A percentile compares a stretch with the other conserved stretches of the same genome.
phyloP scores from a whole-genome alignment of 345 rosid species.

The Pistacia atlantica region DNA sequence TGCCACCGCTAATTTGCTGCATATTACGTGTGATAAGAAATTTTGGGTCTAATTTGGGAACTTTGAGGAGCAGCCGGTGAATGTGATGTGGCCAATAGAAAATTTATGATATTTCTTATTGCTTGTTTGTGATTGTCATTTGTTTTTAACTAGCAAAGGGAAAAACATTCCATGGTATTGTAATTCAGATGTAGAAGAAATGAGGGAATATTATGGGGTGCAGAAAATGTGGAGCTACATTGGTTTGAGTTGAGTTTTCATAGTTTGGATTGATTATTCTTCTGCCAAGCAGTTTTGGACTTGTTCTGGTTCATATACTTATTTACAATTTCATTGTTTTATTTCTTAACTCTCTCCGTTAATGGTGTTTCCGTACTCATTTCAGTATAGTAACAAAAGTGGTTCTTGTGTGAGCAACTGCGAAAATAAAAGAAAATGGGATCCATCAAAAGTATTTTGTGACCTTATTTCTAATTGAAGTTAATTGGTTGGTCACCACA shows the following conservation, averaged over 20 bases:
- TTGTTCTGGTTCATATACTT: not conserved
- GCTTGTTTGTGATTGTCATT: not conserved
- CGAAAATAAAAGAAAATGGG: too few species aligned
- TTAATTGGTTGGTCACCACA: too few species aligned
- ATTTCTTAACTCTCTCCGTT: too few species aligned
- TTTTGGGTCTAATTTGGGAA: not conserved
- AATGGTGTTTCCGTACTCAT: too few species aligned
- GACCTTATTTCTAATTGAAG: too few species aligned
- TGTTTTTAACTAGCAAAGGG: not conserved
- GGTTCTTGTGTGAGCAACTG: too few species aligned
- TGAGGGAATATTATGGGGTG: not conserved
- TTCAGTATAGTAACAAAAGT: too few species aligned
- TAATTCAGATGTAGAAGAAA: not conserved
- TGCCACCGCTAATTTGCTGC: not conserved
- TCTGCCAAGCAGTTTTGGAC: not conserved
- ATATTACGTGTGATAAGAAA: not conserved
- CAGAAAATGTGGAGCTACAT: not conserved
- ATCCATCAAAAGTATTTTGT: too few species aligned
- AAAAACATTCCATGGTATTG: not conserved
- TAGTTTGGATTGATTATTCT: not conserved
- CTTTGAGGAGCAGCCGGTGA: not conserved
- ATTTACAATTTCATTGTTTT: not conserved
- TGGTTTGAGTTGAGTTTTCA: not conserved
- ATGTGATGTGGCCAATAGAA: not conserved
- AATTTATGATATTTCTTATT: not conserved